Percentiles rank a stretch among this genome's conserved stretches.
These are phyloP conservation scores for Pseudogymnoascus sp. DNA, from an alignment of 2,329 filamentous ascomycete species.

Conservation along the genomic window DNA sequence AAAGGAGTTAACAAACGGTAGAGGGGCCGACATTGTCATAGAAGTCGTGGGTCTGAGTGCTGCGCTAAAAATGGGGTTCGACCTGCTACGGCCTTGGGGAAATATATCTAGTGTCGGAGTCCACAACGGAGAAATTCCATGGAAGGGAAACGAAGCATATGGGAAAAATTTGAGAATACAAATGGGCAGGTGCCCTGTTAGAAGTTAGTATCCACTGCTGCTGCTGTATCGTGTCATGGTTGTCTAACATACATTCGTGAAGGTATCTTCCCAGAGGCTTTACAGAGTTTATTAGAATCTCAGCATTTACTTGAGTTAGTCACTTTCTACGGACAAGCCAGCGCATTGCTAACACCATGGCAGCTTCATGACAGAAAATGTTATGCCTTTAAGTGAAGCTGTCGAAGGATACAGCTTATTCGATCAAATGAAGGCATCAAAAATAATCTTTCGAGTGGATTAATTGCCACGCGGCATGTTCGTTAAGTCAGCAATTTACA, in stretches of 20 bases:
- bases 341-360: not conserved
- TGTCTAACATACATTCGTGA: not conserved
- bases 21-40: conserved; percentile 46
- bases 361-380: conserved; percentile 65
- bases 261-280: conserved; percentile 52
- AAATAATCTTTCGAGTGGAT: conserved; percentile 51
- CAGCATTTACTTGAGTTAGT: conserved; percentile 55
- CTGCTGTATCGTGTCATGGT: conserved; percentile 30
- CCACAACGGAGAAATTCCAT: conserved; percentile 40
- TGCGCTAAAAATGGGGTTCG: conserved; percentile 40
- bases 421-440: conserved; percentile 61
- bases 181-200: conserved; percentile 66
- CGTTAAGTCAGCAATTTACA: not conserved
- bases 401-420: conserved; percentile 59
- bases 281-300: conserved; percentile 52
- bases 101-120: conserved; percentile 40
- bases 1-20: conserved; percentile 35
- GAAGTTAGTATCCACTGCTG: conserved; percentile 13
- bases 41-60: conserved; percentile 37
- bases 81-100: conserved; percentile 41
- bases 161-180: conserved; percentile 59
- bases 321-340: not conserved
- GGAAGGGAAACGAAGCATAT: conserved; percentile 36
- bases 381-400: conserved; percentile 58
- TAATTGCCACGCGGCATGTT: not conserved